A percentile compares a stretch with the other conserved stretches of the same genome.
These are phyloP conservation scores for Limnanthes douglasii DNA, from an alignment of 345 rosid genomes.

Conservation along the genomic window DNA sequence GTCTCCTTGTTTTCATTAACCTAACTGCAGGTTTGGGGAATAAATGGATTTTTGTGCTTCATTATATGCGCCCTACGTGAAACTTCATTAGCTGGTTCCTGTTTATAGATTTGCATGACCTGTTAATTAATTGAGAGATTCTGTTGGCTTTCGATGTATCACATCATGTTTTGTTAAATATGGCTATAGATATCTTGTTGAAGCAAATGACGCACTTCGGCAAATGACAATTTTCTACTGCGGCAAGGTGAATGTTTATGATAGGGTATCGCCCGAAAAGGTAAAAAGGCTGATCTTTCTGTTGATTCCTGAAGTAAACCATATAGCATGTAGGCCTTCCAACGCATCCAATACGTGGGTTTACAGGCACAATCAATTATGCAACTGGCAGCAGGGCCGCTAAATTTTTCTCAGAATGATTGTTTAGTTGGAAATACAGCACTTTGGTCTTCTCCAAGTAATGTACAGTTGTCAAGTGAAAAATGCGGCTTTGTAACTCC, in stretches of 20 bases:
- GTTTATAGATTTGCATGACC: background rate
- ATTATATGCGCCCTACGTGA: background rate
- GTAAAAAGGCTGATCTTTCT: conserved; percentile 32
- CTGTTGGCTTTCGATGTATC: conserved; percentile 1
- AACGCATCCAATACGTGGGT: conserved; percentile 22
- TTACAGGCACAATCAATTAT: conserved; percentile 76
- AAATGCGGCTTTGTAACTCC: conserved; percentile 19
- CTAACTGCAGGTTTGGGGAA: background rate
- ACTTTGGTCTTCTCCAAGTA: conserved; percentile 20
- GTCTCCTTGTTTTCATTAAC: background rate
- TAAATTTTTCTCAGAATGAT: conserved; percentile 36
- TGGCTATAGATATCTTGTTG: conserved; percentile 35
- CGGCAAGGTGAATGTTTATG: conserved; percentile 86
- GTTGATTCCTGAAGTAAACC: conserved; percentile 21
- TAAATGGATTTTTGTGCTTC: too few relatives aligned
- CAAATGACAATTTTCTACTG: conserved; percentile 93
- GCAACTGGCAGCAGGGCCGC: conserved; percentile 67
- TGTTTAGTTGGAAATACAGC: conserved; percentile 18
- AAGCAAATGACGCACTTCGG: conserved; percentile 21
- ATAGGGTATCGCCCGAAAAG: conserved; percentile 73
- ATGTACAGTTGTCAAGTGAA: conserved; percentile 18
- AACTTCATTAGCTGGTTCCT: background rate
- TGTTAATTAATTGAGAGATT: background rate
- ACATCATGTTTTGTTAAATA: conserved; percentile 6
- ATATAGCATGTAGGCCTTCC: conserved; percentile 23